Evolutionary conservation across 441 rosid genomes (phyloP).

Genomic region (Gossypium lobatum): DNA sequence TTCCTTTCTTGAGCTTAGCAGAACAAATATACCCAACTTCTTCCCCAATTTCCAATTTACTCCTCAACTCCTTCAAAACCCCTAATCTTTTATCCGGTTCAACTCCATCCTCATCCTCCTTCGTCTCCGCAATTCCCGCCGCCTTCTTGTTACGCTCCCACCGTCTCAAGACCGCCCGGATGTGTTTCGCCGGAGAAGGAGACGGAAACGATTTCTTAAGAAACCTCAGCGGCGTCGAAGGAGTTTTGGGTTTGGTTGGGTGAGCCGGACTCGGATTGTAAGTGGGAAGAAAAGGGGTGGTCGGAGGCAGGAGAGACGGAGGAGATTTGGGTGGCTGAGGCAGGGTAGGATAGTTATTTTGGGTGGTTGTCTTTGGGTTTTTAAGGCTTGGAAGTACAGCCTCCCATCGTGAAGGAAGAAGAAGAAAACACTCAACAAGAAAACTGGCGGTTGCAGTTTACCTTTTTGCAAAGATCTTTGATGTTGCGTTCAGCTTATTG

Average conservation of each 20-base stretch:
- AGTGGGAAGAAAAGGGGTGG: conserved; percentile 65
- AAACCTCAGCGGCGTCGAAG: conserved; percentile 51
- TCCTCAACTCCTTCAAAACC: conserved; percentile 67
- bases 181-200: conserved; percentile 94
- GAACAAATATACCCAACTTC: conserved; percentile 94
- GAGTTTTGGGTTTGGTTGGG: conserved; percentile 40
- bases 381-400: conserved; percentile 67
- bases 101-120: conserved; percentile 16
- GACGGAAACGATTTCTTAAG: conserved; percentile 70
- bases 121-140: conserved; percentile 32
- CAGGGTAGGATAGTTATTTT: conserved; percentile 29
- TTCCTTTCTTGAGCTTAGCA: conserved; percentile 88
- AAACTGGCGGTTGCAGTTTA: background rate
- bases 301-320: conserved; percentile 25
- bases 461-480: background rate
- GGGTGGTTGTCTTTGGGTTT: conserved; percentile 37
- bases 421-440: background rate
- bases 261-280: conserved; percentile 73
- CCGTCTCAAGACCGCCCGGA: conserved; percentile 57
- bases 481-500: background rate
- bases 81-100: conserved; percentile 86
- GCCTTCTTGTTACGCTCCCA: conserved; percentile 36
- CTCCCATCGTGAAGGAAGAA: conserved; percentile 40
- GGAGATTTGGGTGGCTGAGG: conserved; percentile 25
- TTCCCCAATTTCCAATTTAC: conserved; percentile 63